Evolutionary conservation across 768 basidiomycete species (phyloP).

Genomic region (Auriscalpium vulgare): DNA sequence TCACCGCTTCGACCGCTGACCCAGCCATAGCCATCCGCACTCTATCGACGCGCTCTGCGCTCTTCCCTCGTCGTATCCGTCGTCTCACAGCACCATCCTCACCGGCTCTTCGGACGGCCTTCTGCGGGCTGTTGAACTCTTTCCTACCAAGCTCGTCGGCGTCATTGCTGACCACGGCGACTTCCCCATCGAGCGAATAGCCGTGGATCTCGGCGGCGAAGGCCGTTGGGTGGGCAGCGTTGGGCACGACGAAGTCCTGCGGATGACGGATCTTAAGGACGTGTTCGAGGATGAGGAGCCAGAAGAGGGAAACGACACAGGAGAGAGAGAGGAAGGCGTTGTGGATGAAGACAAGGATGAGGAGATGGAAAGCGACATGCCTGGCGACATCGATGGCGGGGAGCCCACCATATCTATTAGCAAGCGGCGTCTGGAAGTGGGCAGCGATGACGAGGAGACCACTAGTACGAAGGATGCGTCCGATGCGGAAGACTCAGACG

Average conservation of each 20-base stretch:
- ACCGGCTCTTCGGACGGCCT: constrained; percentile 91
- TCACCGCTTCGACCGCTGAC: neutral
- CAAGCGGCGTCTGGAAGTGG: constrained; percentile 14
- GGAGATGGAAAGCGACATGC: constrained; percentile 13
- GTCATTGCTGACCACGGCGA: constrained; percentile 89
- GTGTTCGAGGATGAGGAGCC: constrained; percentile 56
- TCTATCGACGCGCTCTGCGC: constrained; percentile 83
- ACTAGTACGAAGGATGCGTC: constrained; percentile 12
- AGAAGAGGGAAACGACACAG: constrained; percentile 25
- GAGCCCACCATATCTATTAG: neutral
- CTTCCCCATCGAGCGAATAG: constrained; percentile 85
- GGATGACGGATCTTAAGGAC: constrained; percentile 76
- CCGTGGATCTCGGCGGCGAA: constrained; percentile 46
- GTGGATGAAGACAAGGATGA: constrained; percentile 19
- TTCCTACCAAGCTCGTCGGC: constrained; percentile 86
- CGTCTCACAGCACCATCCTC: constrained; percentile 65
- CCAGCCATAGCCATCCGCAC: constrained; percentile 66
- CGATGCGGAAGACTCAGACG: constrained; percentile 21
- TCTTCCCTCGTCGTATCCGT: constrained; percentile 53
- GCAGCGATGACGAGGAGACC: constrained; percentile 10
- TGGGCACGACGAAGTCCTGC: constrained; percentile 82
- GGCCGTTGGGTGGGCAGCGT: constrained; percentile 88
- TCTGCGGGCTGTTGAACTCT: constrained; percentile 76
- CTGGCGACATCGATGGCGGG: constrained; percentile 19
- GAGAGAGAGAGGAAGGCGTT: constrained; percentile 26